Conservation (phyloP, 495 filamentous ascomycete species). For the Trichocladium antarcticum region DNA sequence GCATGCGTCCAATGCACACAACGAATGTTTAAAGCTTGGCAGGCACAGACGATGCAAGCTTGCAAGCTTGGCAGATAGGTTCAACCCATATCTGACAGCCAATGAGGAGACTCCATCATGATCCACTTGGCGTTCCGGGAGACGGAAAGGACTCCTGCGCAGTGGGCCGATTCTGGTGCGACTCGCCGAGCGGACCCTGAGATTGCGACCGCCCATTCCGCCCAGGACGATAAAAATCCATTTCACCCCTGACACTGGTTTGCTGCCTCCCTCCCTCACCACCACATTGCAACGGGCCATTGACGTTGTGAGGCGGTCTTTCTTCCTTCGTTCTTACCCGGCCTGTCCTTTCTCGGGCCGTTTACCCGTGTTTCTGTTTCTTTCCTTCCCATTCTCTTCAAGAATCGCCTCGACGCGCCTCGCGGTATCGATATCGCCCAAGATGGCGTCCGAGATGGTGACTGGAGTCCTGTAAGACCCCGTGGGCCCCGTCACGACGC, state of each 20-base stretch:
- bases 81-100: conserved; percentile 7
- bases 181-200: conserved; percentile 7
- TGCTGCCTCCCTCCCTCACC: conserved; percentile 6
- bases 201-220: conserved; percentile 1
- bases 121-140: conserved; percentile 22
- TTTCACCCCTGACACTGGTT: conserved; percentile 13
- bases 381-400: not conserved
- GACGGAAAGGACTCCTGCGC: conserved; percentile 16
- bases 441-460: conserved; percentile 32
- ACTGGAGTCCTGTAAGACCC: conserved; percentile 27
- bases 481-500: not conserved
- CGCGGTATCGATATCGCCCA: conserved; percentile 8
- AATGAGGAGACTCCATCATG: not conserved
- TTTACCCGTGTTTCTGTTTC: not conserved
- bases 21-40: conserved; percentile 14
- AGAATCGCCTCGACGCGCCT: not conserved
- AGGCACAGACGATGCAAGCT: conserved; percentile 11
- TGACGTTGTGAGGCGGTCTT: conserved; percentile 5
- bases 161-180: conserved; percentile 27
- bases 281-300: conserved; percentile 9
- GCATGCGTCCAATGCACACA: conserved; percentile 15
- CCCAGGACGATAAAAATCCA: conserved; percentile 16
- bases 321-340: conserved; percentile 6
- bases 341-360: not conserved
- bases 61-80: conserved; percentile 3